phyloP scores from a whole-genome alignment of 2,329 filamentous ascomycete genomes.

The Macrophomina phaseolina region DNA sequence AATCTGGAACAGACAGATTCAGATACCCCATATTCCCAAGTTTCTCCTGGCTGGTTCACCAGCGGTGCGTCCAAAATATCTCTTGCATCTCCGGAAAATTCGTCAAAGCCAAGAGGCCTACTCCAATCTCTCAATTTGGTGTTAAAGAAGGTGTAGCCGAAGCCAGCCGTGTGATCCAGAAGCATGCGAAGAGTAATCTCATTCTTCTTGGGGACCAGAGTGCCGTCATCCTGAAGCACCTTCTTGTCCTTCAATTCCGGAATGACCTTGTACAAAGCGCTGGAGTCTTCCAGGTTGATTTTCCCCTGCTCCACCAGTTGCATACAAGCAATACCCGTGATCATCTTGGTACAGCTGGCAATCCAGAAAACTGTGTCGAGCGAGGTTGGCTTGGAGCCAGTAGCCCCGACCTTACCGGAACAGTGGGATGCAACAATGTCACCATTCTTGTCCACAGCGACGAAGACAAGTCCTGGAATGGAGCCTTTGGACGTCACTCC shows the following conservation, averaged over 20 bases:
- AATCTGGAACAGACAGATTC: slow-evolving; percentile 17
- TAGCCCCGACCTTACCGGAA: slow-evolving; percentile 48
- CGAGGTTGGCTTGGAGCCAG: slow-evolving; percentile 58
- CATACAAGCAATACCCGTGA: slow-evolving; percentile 40
- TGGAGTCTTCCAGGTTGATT: slow-evolving; percentile 42
- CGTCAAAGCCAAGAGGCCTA: slow-evolving; percentile 60
- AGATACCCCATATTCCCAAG: slow-evolving; percentile 61
- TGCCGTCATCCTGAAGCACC: slow-evolving; percentile 44
- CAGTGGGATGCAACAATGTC: slow-evolving; percentile 49
- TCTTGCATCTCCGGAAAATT: slow-evolving; percentile 60
- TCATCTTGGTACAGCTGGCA: slow-evolving; percentile 56
- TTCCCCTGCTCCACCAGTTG: slow-evolving; percentile 47
- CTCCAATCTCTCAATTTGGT: slow-evolving; percentile 48
- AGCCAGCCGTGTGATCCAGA: slow-evolving; percentile 56
- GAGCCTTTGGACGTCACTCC: slow-evolving; percentile 34
- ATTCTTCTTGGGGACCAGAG: slow-evolving; percentile 45
- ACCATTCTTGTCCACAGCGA: slow-evolving; percentile 53
- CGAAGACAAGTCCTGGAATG: slow-evolving; percentile 52
- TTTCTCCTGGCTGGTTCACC: slow-evolving; percentile 67
- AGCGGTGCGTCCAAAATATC: slow-evolving; percentile 60
- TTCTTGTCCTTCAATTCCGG: slow-evolving; percentile 50
- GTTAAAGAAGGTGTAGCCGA: slow-evolving; percentile 58
- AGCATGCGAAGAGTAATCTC: slow-evolving; percentile 59
- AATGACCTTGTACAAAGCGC: slow-evolving; percentile 38
- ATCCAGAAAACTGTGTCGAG: slow-evolving; percentile 63